Evolutionary conservation across 2,329 filamentous ascomycete species (phyloP).

Genomic region (Colletotrichum scovillei): DNA sequence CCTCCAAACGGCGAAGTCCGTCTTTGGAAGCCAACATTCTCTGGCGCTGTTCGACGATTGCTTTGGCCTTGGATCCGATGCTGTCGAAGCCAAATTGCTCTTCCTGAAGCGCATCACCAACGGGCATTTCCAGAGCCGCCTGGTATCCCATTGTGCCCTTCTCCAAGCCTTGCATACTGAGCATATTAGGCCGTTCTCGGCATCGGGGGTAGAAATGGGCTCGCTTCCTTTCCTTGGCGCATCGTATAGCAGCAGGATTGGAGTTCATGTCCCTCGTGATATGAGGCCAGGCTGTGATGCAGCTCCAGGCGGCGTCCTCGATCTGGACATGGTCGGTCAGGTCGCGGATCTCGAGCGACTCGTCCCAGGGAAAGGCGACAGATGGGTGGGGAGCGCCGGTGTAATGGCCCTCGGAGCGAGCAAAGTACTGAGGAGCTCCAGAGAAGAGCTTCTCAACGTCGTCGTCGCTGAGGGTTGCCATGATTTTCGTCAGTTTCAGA

Average conservation of each 20-base stretch:
- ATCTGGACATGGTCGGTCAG: constrained; percentile 73
- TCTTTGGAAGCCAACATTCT: constrained; percentile 65
- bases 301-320: constrained; percentile 72
- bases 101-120: constrained; percentile 73
- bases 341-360: constrained; percentile 69
- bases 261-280: constrained; percentile 63
- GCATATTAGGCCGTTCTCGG: constrained; percentile 75
- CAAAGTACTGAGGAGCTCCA: constrained; percentile 79
- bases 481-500: constrained; percentile 67
- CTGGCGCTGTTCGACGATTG: constrained; percentile 68
- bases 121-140: constrained; percentile 73
- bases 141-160: constrained; percentile 77
- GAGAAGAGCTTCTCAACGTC: constrained; percentile 79
- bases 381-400: constrained; percentile 70
- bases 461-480: constrained; percentile 66
- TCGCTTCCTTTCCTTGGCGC: constrained; percentile 56
- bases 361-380: constrained; percentile 76
- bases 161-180: constrained; percentile 78
- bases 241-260: constrained; percentile 55
- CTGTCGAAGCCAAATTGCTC: constrained; percentile 70
- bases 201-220: constrained; percentile 70
- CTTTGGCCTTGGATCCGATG: constrained; percentile 64
- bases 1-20: constrained; percentile 66
- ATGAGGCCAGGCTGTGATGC: constrained; percentile 72
- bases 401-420: constrained; percentile 68